These are phyloP conservation scores for Fusarium sp. DNA, from an alignment of 2,329 filamentous ascomycete species.

Conservation along the genomic window DNA sequence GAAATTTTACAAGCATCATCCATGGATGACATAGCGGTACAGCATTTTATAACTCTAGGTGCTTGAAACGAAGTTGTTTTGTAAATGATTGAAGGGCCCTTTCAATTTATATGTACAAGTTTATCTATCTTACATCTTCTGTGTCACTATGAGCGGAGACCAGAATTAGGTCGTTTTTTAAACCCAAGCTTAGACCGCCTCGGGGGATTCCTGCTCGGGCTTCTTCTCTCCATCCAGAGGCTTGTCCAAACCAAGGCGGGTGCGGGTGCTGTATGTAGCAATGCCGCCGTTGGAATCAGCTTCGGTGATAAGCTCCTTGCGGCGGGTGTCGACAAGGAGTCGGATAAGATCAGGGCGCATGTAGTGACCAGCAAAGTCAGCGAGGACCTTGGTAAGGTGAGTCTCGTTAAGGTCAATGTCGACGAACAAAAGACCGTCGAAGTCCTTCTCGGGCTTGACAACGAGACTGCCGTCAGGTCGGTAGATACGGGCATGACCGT, in stretches of 20 bases:
- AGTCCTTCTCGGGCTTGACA: conserved; percentile 46
- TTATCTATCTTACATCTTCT: background rate
- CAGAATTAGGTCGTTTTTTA: too few species aligned
- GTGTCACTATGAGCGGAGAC: background rate
- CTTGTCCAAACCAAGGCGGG: conserved; percentile 38
- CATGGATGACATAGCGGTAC: too few species aligned
- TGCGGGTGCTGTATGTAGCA: conserved; percentile 33
- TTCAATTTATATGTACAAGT: background rate
- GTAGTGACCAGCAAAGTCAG: conserved; percentile 56
- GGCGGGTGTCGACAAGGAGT: conserved; percentile 49
- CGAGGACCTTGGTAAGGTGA: conserved; percentile 46
- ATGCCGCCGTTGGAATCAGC: conserved; percentile 16
- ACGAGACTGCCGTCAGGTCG: conserved; percentile 45
- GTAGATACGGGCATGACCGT: conserved; percentile 47
- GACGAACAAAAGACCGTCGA: conserved; percentile 64
- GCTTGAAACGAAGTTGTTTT: too few species aligned
- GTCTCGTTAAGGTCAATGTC: conserved; percentile 61
- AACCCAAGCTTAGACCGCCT: background rate
- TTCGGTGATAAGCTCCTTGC: conserved; percentile 44
- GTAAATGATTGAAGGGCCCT: background rate
- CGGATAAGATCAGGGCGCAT: conserved; percentile 58
- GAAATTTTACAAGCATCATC: too few species aligned
- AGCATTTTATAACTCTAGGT: too few species aligned
- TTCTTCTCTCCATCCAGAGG: conserved; percentile 37
- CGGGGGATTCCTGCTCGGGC: conserved; percentile 11